A percentile compares a stretch with the other conserved stretches of the same genome.
Conservation (phyloP, 495 filamentous ascomycete genomes). For the Penicillium herquei region DNA sequence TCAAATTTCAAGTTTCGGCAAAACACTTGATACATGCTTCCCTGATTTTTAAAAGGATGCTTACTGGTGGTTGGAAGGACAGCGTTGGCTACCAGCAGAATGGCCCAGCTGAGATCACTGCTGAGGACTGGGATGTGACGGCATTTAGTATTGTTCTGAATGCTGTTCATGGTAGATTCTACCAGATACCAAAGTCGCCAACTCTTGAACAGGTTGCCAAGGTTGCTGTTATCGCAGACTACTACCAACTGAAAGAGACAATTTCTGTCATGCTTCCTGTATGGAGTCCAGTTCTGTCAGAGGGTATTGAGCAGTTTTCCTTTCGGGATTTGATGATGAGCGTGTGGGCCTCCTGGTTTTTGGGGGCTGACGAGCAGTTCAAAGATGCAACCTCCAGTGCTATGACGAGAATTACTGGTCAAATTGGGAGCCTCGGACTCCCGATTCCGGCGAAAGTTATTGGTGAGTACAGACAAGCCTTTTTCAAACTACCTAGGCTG, state of each 20-base stretch:
- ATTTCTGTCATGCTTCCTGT: slow-evolving; percentile 38
- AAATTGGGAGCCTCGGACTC: slow-evolving; percentile 21
- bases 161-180: slow-evolving; percentile 48
- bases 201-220: slow-evolving; percentile 47
- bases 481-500: not conserved
- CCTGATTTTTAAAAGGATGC: slow-evolving; percentile 38
- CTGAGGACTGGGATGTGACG: slow-evolving; percentile 35
- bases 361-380: slow-evolving; percentile 20
- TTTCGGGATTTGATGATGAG: slow-evolving; percentile 32
- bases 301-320: slow-evolving; percentile 13
- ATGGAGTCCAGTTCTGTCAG: slow-evolving; percentile 37
- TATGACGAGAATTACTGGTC: slow-evolving; percentile 15
- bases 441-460: slow-evolving; percentile 25
- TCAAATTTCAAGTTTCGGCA: slow-evolving; percentile 45
- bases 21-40: slow-evolving; percentile 50
- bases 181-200: slow-evolving; percentile 36
- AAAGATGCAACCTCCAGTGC: slow-evolving; percentile 18
- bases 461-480: slow-evolving; percentile 12
- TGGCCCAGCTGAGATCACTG: slow-evolving; percentile 39
- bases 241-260: slow-evolving; percentile 46
- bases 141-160: slow-evolving; percentile 51
- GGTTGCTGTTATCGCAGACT: slow-evolving; percentile 50
- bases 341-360: slow-evolving; percentile 42
- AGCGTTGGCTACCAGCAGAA: slow-evolving; percentile 23
- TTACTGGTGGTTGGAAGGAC: slow-evolving; percentile 36